These are phyloP conservation scores for Neofusicoccum umdonicola DNA, from an alignment of 2,329 filamentous ascomycete species.

Conservation along the genomic window DNA sequence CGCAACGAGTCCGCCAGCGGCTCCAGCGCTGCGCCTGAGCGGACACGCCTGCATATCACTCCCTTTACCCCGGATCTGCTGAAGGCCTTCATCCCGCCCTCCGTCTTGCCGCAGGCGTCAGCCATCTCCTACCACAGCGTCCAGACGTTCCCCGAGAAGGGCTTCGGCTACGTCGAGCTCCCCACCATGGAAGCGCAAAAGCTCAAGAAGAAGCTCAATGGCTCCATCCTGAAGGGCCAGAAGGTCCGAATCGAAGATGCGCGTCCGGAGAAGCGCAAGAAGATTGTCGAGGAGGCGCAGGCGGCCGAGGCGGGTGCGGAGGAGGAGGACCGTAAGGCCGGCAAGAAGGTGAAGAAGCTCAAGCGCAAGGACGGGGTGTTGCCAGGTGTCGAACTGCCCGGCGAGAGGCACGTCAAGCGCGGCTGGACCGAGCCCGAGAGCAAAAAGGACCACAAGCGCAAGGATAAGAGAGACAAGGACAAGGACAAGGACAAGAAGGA, in stretches of 20 bases:
- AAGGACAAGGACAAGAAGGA: constrained; percentile 51
- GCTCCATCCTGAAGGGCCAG: constrained; percentile 75
- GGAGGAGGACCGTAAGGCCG: constrained; percentile 50
- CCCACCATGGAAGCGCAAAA: constrained; percentile 82
- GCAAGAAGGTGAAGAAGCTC: constrained; percentile 47
- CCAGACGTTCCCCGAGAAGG: constrained; percentile 84
- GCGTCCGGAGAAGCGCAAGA: constrained; percentile 57
- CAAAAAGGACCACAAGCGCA: constrained; percentile 44
- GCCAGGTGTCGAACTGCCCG: constrained; percentile 69
- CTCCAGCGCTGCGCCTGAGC: neutral
- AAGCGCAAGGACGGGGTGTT: constrained; percentile 52
- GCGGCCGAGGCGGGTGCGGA: constrained; percentile 38
- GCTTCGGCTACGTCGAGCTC: constrained; percentile 86
- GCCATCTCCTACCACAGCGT: constrained; percentile 87
- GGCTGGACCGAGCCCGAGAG: constrained; percentile 75
- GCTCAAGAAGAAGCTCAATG: constrained; percentile 86
- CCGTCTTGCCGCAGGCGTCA: constrained; percentile 63
- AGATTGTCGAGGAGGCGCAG: constrained; percentile 34
- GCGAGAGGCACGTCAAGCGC: constrained; percentile 77
- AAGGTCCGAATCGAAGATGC: constrained; percentile 86
- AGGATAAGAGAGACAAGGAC: constrained; percentile 51
- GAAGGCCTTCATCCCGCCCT: constrained; percentile 66
- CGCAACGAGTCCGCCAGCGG: neutral
- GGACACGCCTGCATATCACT: constrained; percentile 72
- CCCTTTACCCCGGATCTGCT: constrained; percentile 77